A percentile compares a stretch with the other conserved stretches of the same genome.
phyloP scores from a whole-genome alignment of 441 rosid species.

The Populus hybrid region DNA sequence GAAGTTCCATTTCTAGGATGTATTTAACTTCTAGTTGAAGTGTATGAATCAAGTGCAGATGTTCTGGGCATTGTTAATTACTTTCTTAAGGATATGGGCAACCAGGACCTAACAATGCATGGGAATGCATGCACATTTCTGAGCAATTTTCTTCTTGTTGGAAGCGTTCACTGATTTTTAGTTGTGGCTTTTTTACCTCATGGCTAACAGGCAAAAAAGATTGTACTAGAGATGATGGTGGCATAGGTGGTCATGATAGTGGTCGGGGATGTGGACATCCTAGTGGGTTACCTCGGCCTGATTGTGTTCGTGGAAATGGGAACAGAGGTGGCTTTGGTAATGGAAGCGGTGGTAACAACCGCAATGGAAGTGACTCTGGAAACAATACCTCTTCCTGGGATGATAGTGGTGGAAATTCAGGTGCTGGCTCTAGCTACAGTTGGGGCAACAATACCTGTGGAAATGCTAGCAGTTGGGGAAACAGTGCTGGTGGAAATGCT shows the following conservation, averaged over 20 bases:
- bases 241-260: conserved; percentile 1
- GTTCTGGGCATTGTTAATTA: background rate
- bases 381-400: background rate
- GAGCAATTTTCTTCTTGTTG: background rate
- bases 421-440: background rate
- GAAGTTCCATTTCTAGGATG: too few species aligned
- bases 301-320: conserved; percentile 48
- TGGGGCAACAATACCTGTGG: conserved; percentile 1
- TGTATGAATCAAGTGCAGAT: background rate
- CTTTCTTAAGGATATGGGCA: background rate
- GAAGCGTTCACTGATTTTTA: background rate
- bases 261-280: conserved; percentile 46
- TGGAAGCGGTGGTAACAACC: background rate
- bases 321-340: background rate
- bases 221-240: conserved; percentile 40
- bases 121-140: background rate
- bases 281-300: conserved; percentile 66
- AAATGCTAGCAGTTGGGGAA: background rate
- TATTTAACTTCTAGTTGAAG: too few species aligned
- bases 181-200: background rate
- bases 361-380: background rate
- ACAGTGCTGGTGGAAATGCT: background rate
- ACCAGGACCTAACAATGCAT: background rate
- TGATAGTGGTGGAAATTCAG: conserved; percentile 1
- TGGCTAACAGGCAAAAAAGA: conserved; percentile 47